Evolutionary conservation across 495 filamentous ascomycete genomes (phyloP).

Genomic region (Hypoxylon intermedium): DNA sequence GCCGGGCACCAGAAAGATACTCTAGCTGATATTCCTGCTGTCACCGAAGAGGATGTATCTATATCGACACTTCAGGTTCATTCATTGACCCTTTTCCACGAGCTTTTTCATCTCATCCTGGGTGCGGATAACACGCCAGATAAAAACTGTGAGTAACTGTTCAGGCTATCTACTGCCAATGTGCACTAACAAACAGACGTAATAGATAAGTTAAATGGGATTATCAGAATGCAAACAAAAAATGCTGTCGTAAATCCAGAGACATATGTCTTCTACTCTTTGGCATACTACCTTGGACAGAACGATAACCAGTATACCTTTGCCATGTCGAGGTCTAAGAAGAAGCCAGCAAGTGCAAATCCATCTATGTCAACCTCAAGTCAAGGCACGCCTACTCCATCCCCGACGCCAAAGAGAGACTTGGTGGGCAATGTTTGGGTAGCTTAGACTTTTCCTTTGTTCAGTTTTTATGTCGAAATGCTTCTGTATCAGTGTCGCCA

Average conservation of each 20-base stretch:
- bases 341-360: not conserved
- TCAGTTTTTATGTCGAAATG: too few species aligned
- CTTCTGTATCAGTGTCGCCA: too few species aligned
- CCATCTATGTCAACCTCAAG: too few species aligned
- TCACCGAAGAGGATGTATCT: not conserved
- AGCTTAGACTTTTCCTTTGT: too few species aligned
- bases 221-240: not conserved
- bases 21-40: slow-evolving; percentile 1
- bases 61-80: slow-evolving; percentile 8
- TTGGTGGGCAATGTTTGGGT: too few species aligned
- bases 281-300: slow-evolving; percentile 8
- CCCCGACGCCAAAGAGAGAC: too few species aligned
- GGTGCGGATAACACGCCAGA: not conserved
- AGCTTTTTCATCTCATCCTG: slow-evolving; percentile 4
- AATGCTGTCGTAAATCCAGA: slow-evolving; percentile 4
- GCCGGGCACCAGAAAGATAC: not conserved
- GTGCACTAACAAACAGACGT: not conserved
- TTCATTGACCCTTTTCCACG: slow-evolving; percentile 10
- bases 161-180: not conserved
- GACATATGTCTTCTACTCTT: slow-evolving; percentile 3
- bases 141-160: not conserved
- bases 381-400: too few species aligned
- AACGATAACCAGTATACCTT: slow-evolving; percentile 2
- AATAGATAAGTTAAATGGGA: not conserved
- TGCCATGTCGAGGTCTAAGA: not conserved